Evolutionary conservation across 441 rosid genomes (phyloP), one percentile per base, ranked within the genome.

Genomic region (Hypseocharis bilobata): DNA sequence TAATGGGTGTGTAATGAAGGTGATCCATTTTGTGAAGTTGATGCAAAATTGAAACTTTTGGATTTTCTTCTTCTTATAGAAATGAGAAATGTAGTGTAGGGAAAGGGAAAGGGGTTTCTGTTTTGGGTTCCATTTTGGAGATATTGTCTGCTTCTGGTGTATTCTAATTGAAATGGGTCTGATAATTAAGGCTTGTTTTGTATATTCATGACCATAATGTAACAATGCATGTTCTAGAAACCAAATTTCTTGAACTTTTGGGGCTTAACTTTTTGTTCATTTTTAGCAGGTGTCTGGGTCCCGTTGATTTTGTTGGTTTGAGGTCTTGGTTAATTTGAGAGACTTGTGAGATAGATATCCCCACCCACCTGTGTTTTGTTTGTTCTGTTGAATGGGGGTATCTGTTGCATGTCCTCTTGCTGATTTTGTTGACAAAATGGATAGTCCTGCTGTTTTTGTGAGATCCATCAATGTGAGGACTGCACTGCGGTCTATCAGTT

Each of bases 401-500:
- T 52, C 58, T 52, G 13, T 52, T 52, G 25, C 58, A 22, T 11
- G 58, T 25, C 11, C 58, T 23, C 58, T 52, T 11, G 4, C 29
- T 52, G 14, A 11, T n/a, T 25, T 23, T 3, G 20, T 20, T 2
- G 23, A 38, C 44, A 52, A 52, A 52, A 52, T 52, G 58, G 28
- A 23, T 2, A 52, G 23, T 52, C 58, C 29, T 23, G 25, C 27
- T 25, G 29, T 52, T 52, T 23, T 52, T 13, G 58, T 52, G n/a
- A 25, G 29, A 16, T 52, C 58, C 58, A 52, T 52, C 11, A 52
- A 66, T 38, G 71, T 45, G 70, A 84, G 63, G 70, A 85, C 90
- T 30, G 86, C 87, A 0, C 62, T 78, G 32, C 80, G 83, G 71
- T 82, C 91, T 19, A 71, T 85, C 19, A 78, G 83, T 71, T 86